Evolutionary conservation across 2,329 filamentous ascomycete genomes (phyloP), one percentile per base, ranked within the genome.

Genomic region (Pyricularia sp.): DNA sequence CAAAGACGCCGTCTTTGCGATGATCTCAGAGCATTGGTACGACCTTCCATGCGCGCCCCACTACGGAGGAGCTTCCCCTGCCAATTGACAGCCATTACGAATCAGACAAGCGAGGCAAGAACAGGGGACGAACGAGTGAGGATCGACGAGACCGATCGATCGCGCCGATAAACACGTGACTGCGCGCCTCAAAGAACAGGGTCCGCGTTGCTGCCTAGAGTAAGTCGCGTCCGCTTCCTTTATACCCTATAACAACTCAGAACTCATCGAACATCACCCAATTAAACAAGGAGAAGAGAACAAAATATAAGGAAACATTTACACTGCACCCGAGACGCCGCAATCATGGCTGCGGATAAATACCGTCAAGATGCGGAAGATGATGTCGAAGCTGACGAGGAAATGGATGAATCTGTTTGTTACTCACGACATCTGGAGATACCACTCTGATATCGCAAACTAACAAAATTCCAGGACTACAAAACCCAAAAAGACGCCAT

Each of bases 401-500:
- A 85, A 68, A 62, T 75, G 16, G 73, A 75, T 65, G 75, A 76
- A 65, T 68, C 64, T 59, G 74, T 70, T 65, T 59, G 68, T 64
- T 26, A 49, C 63, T 53, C 61, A 24, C 35, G 68, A 53, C 71
- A 62, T 62, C 24, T 66, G 62, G 24, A 12, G n/a, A 26, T 24
- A 10, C 31, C 24, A 28, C 53, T 24, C 12, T 19, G 10, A 22
- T 4, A 16, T 28, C n/a, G 16, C 5, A 4, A 2, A 33, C 69
- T 72, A 24, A 70, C 62, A 22, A 0, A 60, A 62, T 65, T 57
- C 12, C 70, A 93, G 91, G 88, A 86, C 75, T 99, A 94, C 79
- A 96, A 93, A 78, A 83, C 88, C 0, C 88, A 93, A 73, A 97
- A 96, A 78, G 94, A 99, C 86, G 94, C 94, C n/a, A 84, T 97